Conservation (phyloP, 148 eudicot species). For the Rhododendron henanense region DNA sequence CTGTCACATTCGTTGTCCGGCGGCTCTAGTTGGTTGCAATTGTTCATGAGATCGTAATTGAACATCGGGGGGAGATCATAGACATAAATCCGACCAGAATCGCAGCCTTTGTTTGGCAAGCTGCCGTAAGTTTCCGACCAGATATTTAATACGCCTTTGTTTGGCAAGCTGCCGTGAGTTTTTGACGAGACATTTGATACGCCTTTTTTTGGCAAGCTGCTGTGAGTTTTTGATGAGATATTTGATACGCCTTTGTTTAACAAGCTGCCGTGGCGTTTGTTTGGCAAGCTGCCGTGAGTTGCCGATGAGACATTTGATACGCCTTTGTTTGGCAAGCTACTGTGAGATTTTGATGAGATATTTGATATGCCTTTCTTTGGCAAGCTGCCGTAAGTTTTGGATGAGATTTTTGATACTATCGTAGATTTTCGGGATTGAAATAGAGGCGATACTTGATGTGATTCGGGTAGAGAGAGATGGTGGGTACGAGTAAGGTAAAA, state of each 20-base stretch:
- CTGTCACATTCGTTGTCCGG: constrained; percentile 54
- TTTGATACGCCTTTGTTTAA: no score
- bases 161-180: background rate
- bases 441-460: background rate
- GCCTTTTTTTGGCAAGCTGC: background rate
- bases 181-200: no score
- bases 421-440: no score
- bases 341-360: no score
- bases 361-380: no score
- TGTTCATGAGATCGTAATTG: constrained; percentile 43
- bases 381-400: no score
- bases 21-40: constrained; percentile 51
- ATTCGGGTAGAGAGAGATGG: background rate
- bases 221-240: background rate
- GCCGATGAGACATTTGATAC: no score
- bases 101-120: constrained; percentile 13
- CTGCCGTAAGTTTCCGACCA: no score
- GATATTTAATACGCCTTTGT: no score
- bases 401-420: no score
- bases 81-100: constrained; percentile 46
- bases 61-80: constrained; percentile 57
- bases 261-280: background rate
- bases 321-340: no score
- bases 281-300: background rate
- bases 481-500: background rate